These are phyloP conservation scores for Paramecium biaurelia DNA, from an alignment of 73 alveolate species.

Conservation along the genomic window DNA sequence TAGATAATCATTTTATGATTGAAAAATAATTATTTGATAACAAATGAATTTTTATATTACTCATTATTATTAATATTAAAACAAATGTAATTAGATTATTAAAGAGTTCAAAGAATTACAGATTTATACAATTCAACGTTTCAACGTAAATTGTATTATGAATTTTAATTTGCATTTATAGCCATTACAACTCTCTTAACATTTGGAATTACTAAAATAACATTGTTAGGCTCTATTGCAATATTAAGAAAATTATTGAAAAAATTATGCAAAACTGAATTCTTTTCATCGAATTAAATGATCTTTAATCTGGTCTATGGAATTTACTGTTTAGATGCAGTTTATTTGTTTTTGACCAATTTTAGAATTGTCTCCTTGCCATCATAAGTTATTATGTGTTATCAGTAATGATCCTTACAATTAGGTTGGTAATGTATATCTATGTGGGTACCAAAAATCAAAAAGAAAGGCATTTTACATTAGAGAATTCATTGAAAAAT, in stretches of 20 bases:
- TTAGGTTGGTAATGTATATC: conserved; percentile 39
- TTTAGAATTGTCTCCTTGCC: neutral
- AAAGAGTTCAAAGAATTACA: neutral
- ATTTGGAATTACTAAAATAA: conserved; percentile 5
- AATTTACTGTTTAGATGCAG: conserved; percentile 36
- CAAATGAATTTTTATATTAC: neutral
- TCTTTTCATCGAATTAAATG: neutral
- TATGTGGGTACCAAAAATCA: neutral
- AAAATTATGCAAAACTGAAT: neutral
- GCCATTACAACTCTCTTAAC: conserved; percentile 37
- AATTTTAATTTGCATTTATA: neutral
- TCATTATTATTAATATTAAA: neutral
- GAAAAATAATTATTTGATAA: neutral
- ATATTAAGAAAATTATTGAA: conserved; percentile 3
- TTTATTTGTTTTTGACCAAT: conserved; percentile 1
- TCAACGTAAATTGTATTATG: neutral
- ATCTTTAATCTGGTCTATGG: conserved; percentile 8
- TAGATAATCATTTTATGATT: neutral
- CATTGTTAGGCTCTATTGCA: conserved; percentile 30
- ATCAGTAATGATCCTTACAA: conserved; percentile 8
- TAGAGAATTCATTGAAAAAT: conserved; percentile 5
- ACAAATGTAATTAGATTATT: conserved; percentile 29
- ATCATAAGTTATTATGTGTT: conserved; percentile 42
- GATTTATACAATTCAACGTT: neutral
- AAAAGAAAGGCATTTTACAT: conserved; percentile 8